phyloP scores from a whole-genome alignment of 495 filamentous ascomycete species.

The Halenospora varia region DNA sequence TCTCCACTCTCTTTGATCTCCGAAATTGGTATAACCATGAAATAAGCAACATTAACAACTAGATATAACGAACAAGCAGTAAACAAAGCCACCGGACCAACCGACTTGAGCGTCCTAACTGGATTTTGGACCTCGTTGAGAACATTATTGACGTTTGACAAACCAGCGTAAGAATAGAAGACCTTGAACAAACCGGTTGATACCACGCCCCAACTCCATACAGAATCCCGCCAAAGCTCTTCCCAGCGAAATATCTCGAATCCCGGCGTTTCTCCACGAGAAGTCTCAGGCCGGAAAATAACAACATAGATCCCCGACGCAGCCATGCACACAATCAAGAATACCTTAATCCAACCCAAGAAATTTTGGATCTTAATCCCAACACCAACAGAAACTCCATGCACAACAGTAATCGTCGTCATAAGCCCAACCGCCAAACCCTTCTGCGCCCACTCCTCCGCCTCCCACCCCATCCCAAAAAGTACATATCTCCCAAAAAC shows the following conservation, averaged over 20 bases:
- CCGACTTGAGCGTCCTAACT: slow-evolving; percentile 59
- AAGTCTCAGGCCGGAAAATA: slow-evolving; percentile 29
- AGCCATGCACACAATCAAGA: slow-evolving; percentile 49
- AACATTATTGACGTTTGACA: slow-evolving; percentile 70
- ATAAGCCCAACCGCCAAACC: slow-evolving; percentile 55
- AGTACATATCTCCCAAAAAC: slow-evolving; percentile 68
- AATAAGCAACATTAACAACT: slow-evolving; percentile 68
- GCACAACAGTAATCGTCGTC: slow-evolving; percentile 56
- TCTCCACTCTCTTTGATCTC: slow-evolving; percentile 66
- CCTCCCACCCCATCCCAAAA: slow-evolving; percentile 52
- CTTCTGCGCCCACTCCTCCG: slow-evolving; percentile 48
- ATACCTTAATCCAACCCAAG: neutral
- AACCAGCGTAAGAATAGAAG: slow-evolving; percentile 65
- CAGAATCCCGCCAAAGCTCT: slow-evolving; percentile 47
- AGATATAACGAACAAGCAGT: slow-evolving; percentile 62
- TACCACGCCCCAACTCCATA: slow-evolving; percentile 51
- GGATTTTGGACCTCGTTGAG: slow-evolving; percentile 71
- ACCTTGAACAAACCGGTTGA: slow-evolving; percentile 70
- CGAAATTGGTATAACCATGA: slow-evolving; percentile 62
- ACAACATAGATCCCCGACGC: slow-evolving; percentile 53
- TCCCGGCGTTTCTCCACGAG: slow-evolving; percentile 5
- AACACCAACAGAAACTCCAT: slow-evolving; percentile 55
- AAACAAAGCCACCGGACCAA: slow-evolving; percentile 56
- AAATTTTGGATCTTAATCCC: slow-evolving; percentile 62
- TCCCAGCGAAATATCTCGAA: slow-evolving; percentile 27